Base-by-base conservation (phyloP, 305 asterid genomes). In the Ilex paraguariensis region DNA sequence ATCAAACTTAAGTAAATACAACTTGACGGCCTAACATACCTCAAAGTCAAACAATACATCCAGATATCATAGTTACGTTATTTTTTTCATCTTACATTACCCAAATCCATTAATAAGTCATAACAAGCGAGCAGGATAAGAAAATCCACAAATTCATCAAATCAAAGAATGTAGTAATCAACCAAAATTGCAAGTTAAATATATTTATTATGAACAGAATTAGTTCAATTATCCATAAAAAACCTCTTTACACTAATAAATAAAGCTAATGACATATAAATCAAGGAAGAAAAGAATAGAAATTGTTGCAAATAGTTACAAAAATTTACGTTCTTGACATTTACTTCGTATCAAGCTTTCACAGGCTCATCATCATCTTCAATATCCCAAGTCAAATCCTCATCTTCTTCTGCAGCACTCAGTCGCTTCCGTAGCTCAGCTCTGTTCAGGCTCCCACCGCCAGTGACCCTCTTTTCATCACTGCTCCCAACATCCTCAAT, bases 321-420 rank as follows among this genome's bases (percentile, higher is more conserved):
- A 60, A 67, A 56, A 55, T 8, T 50, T 66, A 58, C 11, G 44
- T 71, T 74, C 66, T 67, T 70, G 57, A 72, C 61, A 64, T 70
- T 64, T 71, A 66, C 65, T 62, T 52, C 77, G 63, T 74, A 64
- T 83, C 77, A 83, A 73, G 77, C 66, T 65, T 84, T 81, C 69
- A 69, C 76, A 31, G 84, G 84, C 68, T 77, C 76, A 39, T 87
- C 96, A 52, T 90, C 97, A 56, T 91, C 96, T 73, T 90, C 97
- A 52, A 85, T 81, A 73, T 90, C 97, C 95, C 92, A 90, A 75
- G 84, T 79, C 86, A 87, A 87, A 68, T 87, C 91, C 63, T 83
- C 93, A 55, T 87, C 97, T 52, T 83, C 96, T 17, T 86, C 96
- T 16, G 76, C 87, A 61, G 66, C 77, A 63, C 70, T 90, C 72